Evolutionary conservation across 192 early-diverging fungal genomes (phyloP).

Genomic region (Coemansia sp.): DNA sequence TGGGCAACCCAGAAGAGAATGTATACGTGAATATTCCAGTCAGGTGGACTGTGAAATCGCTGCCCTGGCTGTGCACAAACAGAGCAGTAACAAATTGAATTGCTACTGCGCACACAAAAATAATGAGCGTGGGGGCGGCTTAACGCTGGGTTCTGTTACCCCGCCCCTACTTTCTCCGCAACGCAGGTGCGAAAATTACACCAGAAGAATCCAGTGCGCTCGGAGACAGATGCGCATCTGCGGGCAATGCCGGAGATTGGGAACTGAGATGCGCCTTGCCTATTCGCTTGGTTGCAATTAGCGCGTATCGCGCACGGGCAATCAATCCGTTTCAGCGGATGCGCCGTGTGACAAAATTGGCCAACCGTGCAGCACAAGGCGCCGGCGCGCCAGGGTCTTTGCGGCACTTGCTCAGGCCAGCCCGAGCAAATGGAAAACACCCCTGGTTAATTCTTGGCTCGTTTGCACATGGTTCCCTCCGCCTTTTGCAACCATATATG

Average conservation of each 20-base stretch:
- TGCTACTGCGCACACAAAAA: slow-evolving; percentile 4
- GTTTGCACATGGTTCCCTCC: slow-evolving; percentile 5
- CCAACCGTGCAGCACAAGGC: not conserved
- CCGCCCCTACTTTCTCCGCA: not conserved
- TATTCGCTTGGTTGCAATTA: slow-evolving; percentile 1
- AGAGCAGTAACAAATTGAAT: slow-evolving; percentile 9
- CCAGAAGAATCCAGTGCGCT: not conserved
- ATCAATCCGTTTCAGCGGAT: not conserved
- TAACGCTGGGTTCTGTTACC: not conserved
- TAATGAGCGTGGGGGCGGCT: not conserved
- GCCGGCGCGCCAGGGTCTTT: not conserved
- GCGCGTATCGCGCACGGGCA: not conserved
- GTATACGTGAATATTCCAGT: too few species aligned
- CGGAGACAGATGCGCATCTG: slow-evolving; percentile 1
- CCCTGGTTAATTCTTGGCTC: not conserved
- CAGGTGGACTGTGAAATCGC: too few species aligned
- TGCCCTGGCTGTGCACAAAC: too few species aligned
- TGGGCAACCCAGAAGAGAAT: too few species aligned
- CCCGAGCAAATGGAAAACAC: not conserved
- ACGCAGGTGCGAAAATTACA: not conserved
- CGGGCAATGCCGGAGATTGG: not conserved
- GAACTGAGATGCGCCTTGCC: not conserved
- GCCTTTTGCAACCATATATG: slow-evolving; percentile 1
- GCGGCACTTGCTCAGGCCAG: not conserved
- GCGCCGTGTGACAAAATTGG: slow-evolving; percentile 5